These are phyloP conservation scores for Catharanthus roseus DNA, from an alignment of 257 asterid species.

Conservation along the genomic window DNA sequence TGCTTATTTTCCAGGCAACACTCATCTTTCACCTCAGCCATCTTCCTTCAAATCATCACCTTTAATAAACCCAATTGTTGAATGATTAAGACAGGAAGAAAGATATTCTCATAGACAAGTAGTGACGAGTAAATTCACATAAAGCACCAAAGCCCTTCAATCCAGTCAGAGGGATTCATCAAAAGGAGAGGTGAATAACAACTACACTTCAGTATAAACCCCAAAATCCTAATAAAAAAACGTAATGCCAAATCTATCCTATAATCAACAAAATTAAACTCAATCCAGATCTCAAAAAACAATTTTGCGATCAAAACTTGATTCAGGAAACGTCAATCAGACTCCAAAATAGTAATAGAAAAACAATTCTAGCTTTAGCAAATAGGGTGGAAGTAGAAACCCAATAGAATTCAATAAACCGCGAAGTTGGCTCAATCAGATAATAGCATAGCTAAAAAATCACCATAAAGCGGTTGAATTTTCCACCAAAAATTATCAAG, in stretches of 20 bases:
- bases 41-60: conserved; percentile 38
- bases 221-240: conserved; percentile 9
- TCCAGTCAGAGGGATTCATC: conserved; percentile 8
- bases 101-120: conserved; percentile 6
- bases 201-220: conserved; percentile 16
- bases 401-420: conserved; percentile 3
- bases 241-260: background rate
- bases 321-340: conserved; percentile 27
- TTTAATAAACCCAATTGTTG: conserved; percentile 25
- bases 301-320: conserved; percentile 23
- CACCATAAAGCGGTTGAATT: conserved; percentile 9
- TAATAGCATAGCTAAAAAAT: background rate
- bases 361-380: background rate
- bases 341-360: conserved; percentile 12
- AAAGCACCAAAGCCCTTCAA: conserved; percentile 12
- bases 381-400: background rate
- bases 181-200: background rate
- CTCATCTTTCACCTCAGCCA: conserved; percentile 67
- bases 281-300: conserved; percentile 49
- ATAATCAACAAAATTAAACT: conserved; percentile 22
- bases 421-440: conserved; percentile 8
- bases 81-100: conserved; percentile 7
- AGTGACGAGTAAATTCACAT: conserved; percentile 12
- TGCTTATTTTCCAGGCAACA: conserved; percentile 61
- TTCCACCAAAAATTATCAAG: conserved; percentile 12